These are phyloP conservation scores for Penstemon eatonii DNA, from an alignment of 257 asterid genomes.

Conservation along the genomic window DNA sequence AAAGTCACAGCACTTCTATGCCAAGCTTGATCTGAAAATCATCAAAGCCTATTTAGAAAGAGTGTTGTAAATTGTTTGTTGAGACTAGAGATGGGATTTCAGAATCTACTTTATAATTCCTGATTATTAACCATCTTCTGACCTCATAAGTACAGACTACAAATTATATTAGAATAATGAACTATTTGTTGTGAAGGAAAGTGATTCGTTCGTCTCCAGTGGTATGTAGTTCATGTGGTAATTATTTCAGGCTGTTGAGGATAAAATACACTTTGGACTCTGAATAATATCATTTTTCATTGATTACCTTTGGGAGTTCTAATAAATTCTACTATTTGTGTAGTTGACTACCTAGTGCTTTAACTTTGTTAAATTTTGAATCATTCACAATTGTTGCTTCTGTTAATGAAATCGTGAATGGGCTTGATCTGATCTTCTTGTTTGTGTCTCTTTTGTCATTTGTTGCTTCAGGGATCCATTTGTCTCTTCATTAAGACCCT, in stretches of 20 bases:
- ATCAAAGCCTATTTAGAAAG: too few relatives aligned
- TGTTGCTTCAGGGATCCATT: background rate
- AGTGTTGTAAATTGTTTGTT: too few relatives aligned
- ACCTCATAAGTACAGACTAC: too few relatives aligned
- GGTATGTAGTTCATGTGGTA: background rate
- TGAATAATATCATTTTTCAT: background rate
- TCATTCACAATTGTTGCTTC: background rate
- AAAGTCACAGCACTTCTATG: too few relatives aligned
- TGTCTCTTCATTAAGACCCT: background rate
- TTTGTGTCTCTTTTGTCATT: background rate
- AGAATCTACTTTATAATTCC: too few relatives aligned
- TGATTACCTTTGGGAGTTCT: background rate
- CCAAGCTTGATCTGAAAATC: too few relatives aligned
- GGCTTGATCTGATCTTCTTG: constrained; percentile 11
- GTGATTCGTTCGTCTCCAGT: background rate
- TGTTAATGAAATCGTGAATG: background rate
- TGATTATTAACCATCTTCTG: too few relatives aligned
- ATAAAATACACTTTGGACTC: background rate
- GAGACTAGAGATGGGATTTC: too few relatives aligned
- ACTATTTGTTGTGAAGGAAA: too few relatives aligned
- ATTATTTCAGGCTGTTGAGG: background rate
- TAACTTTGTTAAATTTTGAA: background rate
- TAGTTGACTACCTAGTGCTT: background rate
- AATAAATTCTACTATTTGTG: background rate
- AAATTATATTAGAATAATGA: too few relatives aligned